Conservation (phyloP, 2,329 filamentous ascomycete species). For the Ramularia collo-cygni region DNA sequence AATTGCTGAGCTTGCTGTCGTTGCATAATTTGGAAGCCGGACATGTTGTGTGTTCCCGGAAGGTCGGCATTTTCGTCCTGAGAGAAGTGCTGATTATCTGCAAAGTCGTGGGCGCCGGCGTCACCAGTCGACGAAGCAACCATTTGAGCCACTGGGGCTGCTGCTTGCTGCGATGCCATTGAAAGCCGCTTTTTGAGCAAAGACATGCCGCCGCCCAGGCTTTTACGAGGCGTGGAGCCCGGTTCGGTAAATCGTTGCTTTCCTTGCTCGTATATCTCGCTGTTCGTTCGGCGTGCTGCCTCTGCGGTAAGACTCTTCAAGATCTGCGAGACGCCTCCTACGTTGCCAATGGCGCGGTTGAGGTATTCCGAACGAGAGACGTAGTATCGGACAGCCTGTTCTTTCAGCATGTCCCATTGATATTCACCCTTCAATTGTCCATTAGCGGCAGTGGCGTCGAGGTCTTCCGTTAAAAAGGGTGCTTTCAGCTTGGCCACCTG, state of each 20-base stretch:
- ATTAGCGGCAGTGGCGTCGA: slow-evolving; percentile 32
- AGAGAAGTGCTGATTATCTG: slow-evolving; percentile 3
- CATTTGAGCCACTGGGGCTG: slow-evolving; percentile 16
- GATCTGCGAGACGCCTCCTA: slow-evolving; percentile 40
- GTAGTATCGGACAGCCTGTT: slow-evolving; percentile 26
- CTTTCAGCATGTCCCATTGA: slow-evolving; percentile 45
- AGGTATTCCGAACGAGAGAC: slow-evolving; percentile 35
- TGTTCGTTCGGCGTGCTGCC: slow-evolving; percentile 18
- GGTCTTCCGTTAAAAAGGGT: slow-evolving; percentile 3
- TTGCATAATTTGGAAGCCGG: slow-evolving; percentile 2
- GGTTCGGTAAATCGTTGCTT: slow-evolving; percentile 16
- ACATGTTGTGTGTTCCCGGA: neutral
- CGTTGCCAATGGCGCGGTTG: slow-evolving; percentile 32
- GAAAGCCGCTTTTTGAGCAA: slow-evolving; percentile 14
- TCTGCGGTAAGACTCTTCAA: slow-evolving; percentile 26
- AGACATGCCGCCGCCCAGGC: slow-evolving; percentile 13
- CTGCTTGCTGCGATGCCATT: slow-evolving; percentile 6
- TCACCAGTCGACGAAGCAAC: no score
- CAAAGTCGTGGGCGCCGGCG: slow-evolving; percentile 5
- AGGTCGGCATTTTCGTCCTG: neutral
- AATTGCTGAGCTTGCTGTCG: neutral
- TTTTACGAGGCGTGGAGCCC: slow-evolving; percentile 16
- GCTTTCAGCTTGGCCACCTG: slow-evolving; percentile 11
- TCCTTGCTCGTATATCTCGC: slow-evolving; percentile 12
- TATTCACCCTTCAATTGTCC: slow-evolving; percentile 40